Conservation (phyloP, 306 rosid species). For the Astragalus glycyphyllos region DNA sequence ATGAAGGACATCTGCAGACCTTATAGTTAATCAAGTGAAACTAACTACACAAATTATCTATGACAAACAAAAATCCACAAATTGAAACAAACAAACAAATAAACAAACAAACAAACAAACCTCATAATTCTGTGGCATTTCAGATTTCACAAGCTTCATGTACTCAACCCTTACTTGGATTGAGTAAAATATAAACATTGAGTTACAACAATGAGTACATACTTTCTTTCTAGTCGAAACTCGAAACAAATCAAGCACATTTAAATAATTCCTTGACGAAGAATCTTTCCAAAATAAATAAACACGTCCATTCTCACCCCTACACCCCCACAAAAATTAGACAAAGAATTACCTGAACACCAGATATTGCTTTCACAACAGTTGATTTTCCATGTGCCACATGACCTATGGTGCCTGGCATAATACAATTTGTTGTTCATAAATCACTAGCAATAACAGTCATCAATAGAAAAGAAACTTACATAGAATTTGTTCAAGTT, state of each 20-base stretch:
- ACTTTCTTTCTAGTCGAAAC: not conserved
- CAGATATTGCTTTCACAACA: slow-evolving; percentile 95
- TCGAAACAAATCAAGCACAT: not conserved
- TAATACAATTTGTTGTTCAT: slow-evolving; percentile 20
- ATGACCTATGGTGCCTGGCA: slow-evolving; percentile 93
- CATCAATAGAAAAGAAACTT: slow-evolving; percentile 13
- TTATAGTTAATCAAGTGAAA: not conserved
- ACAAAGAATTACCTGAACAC: slow-evolving; percentile 77
- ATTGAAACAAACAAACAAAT: not conserved
- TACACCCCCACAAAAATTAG: not conserved
- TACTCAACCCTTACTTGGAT: not conserved
- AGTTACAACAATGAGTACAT: slow-evolving; percentile 21
- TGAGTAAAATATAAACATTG: not conserved
- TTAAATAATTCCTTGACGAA: not conserved
- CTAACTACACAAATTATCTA: not conserved
- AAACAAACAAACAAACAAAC: slow-evolving; percentile 2
- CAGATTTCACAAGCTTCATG: slow-evolving; percentile 20
- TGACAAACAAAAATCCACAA: slow-evolving; percentile 16
- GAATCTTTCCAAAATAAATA: slow-evolving; percentile 3
- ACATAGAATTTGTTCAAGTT: not conserved
- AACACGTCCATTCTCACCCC: slow-evolving; percentile 8
- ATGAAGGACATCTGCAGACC: slow-evolving; percentile 13
- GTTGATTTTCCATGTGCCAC: slow-evolving; percentile 99
- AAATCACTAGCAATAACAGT: slow-evolving; percentile 35
- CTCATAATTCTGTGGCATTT: not conserved